These are phyloP conservation scores for Trifolium pratense DNA, from an alignment of 306 rosid species.

Conservation along the genomic window DNA sequence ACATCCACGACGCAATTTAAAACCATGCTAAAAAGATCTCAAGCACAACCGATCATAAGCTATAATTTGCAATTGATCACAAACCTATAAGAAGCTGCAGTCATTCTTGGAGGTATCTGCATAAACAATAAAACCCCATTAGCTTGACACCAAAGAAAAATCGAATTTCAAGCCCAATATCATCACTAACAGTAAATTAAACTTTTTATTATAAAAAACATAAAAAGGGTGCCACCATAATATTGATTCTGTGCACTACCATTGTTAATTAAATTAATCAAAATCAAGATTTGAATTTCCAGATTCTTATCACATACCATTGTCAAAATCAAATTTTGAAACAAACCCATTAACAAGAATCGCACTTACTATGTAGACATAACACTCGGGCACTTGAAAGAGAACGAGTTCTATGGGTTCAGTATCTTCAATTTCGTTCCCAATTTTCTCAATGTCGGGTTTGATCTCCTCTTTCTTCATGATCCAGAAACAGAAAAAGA, in stretches of 20 bases:
- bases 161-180: slow-evolving; percentile 24
- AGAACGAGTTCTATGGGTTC: slow-evolving; percentile 88
- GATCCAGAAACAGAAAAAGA: slow-evolving; percentile 43
- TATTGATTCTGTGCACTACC: slow-evolving; percentile 18
- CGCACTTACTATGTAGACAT: slow-evolving; percentile 80
- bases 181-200: slow-evolving; percentile 20
- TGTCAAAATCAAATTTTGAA: slow-evolving; percentile 36
- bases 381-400: slow-evolving; percentile 93
- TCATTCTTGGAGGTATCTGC: slow-evolving; percentile 98
- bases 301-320: slow-evolving; percentile 13
- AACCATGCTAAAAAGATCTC: too few relatives aligned
- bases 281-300: slow-evolving; percentile 12
- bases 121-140: slow-evolving; percentile 41
- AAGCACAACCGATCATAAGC: slow-evolving; percentile 23
- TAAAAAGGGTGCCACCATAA: slow-evolving; percentile 21
- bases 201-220: not conserved
- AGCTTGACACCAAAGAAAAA: slow-evolving; percentile 21
- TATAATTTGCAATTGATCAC: slow-evolving; percentile 40
- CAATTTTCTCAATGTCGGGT: slow-evolving; percentile 50
- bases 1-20: too few relatives aligned
- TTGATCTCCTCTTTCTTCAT: slow-evolving; percentile 67
- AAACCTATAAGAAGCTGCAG: slow-evolving; percentile 97
- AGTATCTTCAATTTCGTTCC: slow-evolving; percentile 54
- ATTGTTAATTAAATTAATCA: not conserved
- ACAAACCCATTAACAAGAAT: slow-evolving; percentile 35